These are phyloP conservation scores for Scytalidium sp. DNA, from an alignment of 2,329 filamentous ascomycete species.

Conservation along the genomic window DNA sequence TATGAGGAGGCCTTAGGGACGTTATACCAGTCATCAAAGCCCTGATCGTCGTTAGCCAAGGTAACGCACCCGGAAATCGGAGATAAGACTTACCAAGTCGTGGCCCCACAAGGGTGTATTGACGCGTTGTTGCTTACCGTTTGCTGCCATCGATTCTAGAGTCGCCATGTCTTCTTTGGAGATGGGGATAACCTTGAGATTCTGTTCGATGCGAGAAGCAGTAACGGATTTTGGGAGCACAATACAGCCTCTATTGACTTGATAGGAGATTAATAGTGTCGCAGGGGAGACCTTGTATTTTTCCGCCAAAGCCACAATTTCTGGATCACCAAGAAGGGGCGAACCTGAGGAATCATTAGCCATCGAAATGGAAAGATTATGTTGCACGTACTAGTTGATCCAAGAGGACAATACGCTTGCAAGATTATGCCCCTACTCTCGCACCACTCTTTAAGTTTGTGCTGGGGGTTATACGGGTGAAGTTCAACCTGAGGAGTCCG, in stretches of 20 bases:
- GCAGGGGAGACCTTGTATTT: constrained; percentile 47
- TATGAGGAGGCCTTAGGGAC: not conserved
- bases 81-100: constrained; percentile 18
- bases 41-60: constrained; percentile 1
- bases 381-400: constrained; percentile 16
- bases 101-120: constrained; percentile 32
- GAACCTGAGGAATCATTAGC: constrained; percentile 1
- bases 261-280: constrained; percentile 50
- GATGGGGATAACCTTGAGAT: constrained; percentile 20
- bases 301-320: constrained; percentile 37
- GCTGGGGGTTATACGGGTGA: constrained; percentile 63
- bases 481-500: constrained; percentile 50
- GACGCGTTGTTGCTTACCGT: constrained; percentile 30
- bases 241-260: constrained; percentile 46
- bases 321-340: constrained; percentile 4
- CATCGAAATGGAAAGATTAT: not conserved
- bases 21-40: constrained; percentile 24
- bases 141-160: constrained; percentile 24
- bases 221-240: constrained; percentile 54
- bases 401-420: constrained; percentile 63
- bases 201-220: constrained; percentile 43
- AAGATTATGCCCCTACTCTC: constrained; percentile 46
- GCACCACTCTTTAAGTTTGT: constrained; percentile 53
- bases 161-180: constrained; percentile 16
- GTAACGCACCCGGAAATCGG: not conserved